These are phyloP conservation scores for Mangifera indica DNA, from an alignment of 345 rosid species.

Conservation along the genomic window DNA sequence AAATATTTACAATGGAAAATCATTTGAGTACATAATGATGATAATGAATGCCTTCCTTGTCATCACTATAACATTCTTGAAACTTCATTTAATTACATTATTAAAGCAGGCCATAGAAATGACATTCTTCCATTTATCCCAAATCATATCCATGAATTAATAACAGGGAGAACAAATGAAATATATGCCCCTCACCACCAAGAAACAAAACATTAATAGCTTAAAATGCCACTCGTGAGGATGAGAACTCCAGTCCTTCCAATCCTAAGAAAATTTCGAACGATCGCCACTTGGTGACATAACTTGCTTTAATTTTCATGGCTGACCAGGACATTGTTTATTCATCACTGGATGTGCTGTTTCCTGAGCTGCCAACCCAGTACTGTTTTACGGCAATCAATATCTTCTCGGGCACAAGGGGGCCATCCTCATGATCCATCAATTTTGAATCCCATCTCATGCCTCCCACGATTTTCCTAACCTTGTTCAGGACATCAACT, in stretches of 20 bases:
- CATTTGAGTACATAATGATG: constrained; percentile 1
- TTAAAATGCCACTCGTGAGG: constrained; percentile 16
- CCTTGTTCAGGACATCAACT: constrained; percentile 76
- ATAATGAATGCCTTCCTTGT: neutral
- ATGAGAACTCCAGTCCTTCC: neutral
- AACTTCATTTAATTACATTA: constrained; percentile 17
- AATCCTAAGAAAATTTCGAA: constrained; percentile 2
- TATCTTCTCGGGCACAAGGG: constrained; percentile 83
- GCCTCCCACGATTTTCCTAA: constrained; percentile 61
- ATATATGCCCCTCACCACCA: neutral
- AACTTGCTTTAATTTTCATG: neutral
- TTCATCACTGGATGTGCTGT: constrained; percentile 44
- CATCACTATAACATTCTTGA: constrained; percentile 15
- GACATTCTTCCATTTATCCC: constrained; percentile 5
- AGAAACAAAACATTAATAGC: constrained; percentile 13
- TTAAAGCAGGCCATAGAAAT: constrained; percentile 22
- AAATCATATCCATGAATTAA: too few relatives aligned
- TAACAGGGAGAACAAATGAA: too few relatives aligned
- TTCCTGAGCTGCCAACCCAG: constrained; percentile 56
- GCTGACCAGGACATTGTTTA: constrained; percentile 9
- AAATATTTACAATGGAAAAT: neutral
- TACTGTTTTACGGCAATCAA: constrained; percentile 76
- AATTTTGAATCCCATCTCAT: constrained; percentile 95
- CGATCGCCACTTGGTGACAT: neutral
- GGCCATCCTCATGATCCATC: constrained; percentile 96